Evolutionary conservation across 2,329 filamentous ascomycete species (phyloP).

Genomic region (Penicillium nordicum): DNA sequence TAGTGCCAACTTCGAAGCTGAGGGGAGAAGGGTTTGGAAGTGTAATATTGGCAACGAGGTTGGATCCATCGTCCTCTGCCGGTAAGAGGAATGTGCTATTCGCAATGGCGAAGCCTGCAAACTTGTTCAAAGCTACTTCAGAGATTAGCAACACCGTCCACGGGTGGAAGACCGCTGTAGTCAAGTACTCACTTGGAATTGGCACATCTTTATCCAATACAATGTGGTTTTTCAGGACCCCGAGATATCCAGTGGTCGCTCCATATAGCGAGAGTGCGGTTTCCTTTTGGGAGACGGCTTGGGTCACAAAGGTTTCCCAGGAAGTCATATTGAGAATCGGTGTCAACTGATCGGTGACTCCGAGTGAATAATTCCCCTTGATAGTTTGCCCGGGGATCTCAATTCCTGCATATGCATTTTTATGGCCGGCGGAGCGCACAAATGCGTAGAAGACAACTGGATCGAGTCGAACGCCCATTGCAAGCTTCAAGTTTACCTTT

Average conservation of each 20-base stretch:
- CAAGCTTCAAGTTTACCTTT: constrained; percentile 19
- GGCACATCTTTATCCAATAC: constrained; percentile 18
- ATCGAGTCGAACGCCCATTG: constrained; percentile 19
- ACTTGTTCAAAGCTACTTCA: constrained; percentile 18
- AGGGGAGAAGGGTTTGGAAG: constrained; percentile 23
- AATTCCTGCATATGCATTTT: constrained; percentile 17
- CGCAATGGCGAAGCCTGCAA: constrained; percentile 18
- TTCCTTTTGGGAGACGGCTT: constrained; percentile 16
- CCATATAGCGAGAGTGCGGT: constrained; percentile 15
- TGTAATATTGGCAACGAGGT: constrained; percentile 20
- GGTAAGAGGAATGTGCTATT: constrained; percentile 21
- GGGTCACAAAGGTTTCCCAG: constrained; percentile 16
- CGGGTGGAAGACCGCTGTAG: neutral
- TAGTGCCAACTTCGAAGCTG: constrained; percentile 21
- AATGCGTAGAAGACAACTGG: constrained; percentile 16
- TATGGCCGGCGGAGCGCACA: constrained; percentile 11
- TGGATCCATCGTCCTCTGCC: constrained; percentile 18
- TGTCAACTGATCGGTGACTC: constrained; percentile 10
- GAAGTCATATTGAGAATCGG: constrained; percentile 15
- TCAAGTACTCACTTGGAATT: constrained; percentile 10
- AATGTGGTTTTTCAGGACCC: constrained; percentile 21
- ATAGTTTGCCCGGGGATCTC: constrained; percentile 18
- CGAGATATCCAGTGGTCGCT: constrained; percentile 17
- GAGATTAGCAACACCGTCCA: neutral
- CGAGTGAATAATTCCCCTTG: constrained; percentile 22